phyloP scores from a whole-genome alignment of 202 grass and related monocot genomes.

The Zizania palustris region DNA sequence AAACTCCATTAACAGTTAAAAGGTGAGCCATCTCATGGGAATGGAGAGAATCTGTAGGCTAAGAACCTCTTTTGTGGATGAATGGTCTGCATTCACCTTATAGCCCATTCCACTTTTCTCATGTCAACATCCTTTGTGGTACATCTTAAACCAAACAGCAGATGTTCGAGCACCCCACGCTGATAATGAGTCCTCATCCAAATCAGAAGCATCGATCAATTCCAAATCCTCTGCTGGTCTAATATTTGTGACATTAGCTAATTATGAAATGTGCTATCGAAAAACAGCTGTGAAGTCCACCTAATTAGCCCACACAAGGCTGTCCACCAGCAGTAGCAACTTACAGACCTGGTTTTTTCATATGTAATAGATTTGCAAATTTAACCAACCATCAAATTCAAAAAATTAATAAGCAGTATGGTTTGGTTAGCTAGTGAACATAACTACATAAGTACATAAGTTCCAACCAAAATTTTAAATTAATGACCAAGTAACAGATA shows the following conservation, averaged over 20 bases:
- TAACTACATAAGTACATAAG: background rate
- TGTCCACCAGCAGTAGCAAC: slow-evolving; percentile 17
- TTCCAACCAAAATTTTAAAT: background rate
- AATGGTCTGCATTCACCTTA: slow-evolving; percentile 41
- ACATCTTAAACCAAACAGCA: slow-evolving; percentile 57
- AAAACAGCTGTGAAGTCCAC: slow-evolving; percentile 18
- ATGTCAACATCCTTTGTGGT: slow-evolving; percentile 48
- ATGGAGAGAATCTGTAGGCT: slow-evolving; percentile 52
- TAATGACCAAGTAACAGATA: slow-evolving; percentile 20
- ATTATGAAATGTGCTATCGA: slow-evolving; percentile 24
- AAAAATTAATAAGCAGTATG: background rate
- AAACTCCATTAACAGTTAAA: slow-evolving; percentile 26
- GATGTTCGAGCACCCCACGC: slow-evolving; percentile 46
- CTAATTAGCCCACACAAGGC: slow-evolving; percentile 19
- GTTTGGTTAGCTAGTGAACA: background rate
- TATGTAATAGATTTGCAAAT: slow-evolving; percentile 16
- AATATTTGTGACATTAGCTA: slow-evolving; percentile 34
- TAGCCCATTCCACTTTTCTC: slow-evolving; percentile 35
- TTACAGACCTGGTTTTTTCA: background rate
- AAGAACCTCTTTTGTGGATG: slow-evolving; percentile 54
- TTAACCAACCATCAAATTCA: background rate
- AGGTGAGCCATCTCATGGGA: slow-evolving; percentile 44
- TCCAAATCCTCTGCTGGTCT: slow-evolving; percentile 42
- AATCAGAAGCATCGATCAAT: slow-evolving; percentile 44
- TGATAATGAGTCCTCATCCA: slow-evolving; percentile 48